Evolutionary conservation across 1,284 basidiomycete species (phyloP), one percentile per base, ranked within the genome.

Genomic region (Ustilago sp.): DNA sequence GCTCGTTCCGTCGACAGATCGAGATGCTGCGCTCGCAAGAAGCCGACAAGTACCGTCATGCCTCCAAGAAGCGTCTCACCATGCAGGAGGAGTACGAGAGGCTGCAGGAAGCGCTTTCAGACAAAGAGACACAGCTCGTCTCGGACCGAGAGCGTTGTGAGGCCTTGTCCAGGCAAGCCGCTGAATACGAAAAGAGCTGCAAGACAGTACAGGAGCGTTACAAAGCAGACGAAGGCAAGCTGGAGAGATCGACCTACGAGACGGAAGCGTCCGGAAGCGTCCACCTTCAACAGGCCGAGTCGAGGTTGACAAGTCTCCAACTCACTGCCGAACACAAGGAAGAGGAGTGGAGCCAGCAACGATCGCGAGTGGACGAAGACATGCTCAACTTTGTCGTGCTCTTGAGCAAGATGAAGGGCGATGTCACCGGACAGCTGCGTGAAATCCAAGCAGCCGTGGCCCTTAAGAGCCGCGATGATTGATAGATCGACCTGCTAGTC

Each of bases 61-160:
- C 75, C 12, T 76, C 79, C 56, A 68, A 75, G 57, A 74, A 75
- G 67, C 76, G 79, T 50, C 56, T 76, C 28, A 71, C 71, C 11
- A 75, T 73, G 65, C 79, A 80, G 59, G 80, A 80, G 43, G 68
- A 78, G 57, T 65, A 76, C 48, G 80, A 80, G 55, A 68, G 70
- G 68, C 65, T 76, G 59, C 74, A 76, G 31, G 74, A 76, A 41
- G 47, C 62, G 19, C 63, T 76, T n/a, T 59, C 74, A 2, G 74
- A 68, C 35, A 62, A 71, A 53, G 74, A 71, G 51, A 38, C 74
- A 17, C 74, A 76, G 36, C 68, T 76, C 3, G 62, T 52, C 5
- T 71, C 68, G 11, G 74, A 67, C 32, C 70, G 57, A 54, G 79
- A 69, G 63, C 60, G 62, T 13, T 75, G 66, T 60, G 74, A 69